Evolutionary conservation across 163 green algal species (phyloP).

Genomic region (Scenedesmus sp.): DNA sequence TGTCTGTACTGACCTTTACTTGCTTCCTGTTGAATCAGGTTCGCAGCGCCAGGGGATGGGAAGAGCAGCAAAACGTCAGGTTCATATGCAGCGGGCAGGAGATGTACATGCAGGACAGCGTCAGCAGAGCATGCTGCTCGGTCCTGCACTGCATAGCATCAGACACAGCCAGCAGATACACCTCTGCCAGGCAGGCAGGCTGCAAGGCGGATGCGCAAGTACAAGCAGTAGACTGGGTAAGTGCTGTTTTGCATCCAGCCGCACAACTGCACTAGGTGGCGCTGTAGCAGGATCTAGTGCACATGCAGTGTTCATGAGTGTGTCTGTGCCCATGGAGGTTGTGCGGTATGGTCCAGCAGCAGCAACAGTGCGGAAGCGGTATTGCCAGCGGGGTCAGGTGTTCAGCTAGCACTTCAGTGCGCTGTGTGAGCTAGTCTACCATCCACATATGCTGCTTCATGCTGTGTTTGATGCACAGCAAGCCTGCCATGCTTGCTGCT

Average conservation of each 20-base stretch:
- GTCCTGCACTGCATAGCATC: conserved; percentile 62
- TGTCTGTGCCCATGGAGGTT: too few species aligned
- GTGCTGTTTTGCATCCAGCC: neutral
- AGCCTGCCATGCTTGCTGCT: neutral
- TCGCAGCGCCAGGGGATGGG: conserved; percentile 22
- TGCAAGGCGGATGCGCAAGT: neutral
- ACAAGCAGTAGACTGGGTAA: conserved; percentile 57
- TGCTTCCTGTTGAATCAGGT: neutral
- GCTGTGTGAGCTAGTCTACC: too few species aligned
- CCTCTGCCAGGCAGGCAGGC: conserved; percentile 3
- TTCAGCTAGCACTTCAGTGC: neutral
- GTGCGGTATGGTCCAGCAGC: too few species aligned
- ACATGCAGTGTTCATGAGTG: neutral
- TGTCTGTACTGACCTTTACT: neutral
- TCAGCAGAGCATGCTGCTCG: conserved; percentile 32
- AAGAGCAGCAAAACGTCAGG: conserved; percentile 34
- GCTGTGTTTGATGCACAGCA: neutral
- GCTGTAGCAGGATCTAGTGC: neutral
- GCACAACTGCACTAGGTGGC: neutral
- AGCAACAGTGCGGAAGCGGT: too few species aligned
- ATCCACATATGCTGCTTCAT: neutral
- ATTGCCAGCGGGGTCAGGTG: neutral
- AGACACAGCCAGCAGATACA: conserved; percentile 28
- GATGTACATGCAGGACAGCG: conserved; percentile 54
- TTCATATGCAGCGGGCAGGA: conserved; percentile 60